Base-by-base conservation (phyloP, 352 stramenopile species). In the Elongisporangium prolatum region DNA sequence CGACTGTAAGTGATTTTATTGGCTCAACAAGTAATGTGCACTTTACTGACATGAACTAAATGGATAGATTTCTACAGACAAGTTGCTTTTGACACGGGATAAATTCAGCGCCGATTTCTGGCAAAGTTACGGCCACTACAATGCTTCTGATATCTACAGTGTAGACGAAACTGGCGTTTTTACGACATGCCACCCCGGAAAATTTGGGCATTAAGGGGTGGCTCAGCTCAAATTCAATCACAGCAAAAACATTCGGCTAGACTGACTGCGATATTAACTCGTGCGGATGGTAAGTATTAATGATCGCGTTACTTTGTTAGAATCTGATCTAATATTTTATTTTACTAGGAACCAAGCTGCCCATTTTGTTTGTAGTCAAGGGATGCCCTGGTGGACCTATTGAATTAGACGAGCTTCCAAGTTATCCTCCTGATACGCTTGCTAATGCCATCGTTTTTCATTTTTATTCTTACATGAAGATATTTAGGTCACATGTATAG, bases 111-210 rank as follows among this genome's bases (percentile, higher is more conserved):
- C 14, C 7, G 8, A 11, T 11, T 54, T 54, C 22, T 54, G 50
- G 17, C 18, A 34, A 34, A 8, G 40, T n/a, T 54, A 37, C 21
- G 20, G 50, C 16, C 50, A 54, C 21, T 54, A 54, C n/a, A 7
- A n/a, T 11, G 50, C 50, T 16, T 28, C 13, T 7, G 21, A 54
- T 24, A 54, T 54, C 17, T 54, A 54, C 50, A 54, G 40, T 34
- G 50, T 54, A 7, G 50, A 54, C 22, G 21, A 54, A 54, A 54
- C 50, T 6, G 50, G n/a, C 14, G 22, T 54, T 54, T 24, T 34
- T 7, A 54, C 50, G 50, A 54, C 50, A 54, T 54, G 13, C 50
- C 50, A 21, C 50, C 50, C n/a, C 21, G 8, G 13, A 17, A 7
- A 17, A 54, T 54, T 17, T 54, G 50, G 50, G 50, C 50, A 11